These are phyloP conservation scores for Psidium friedrichsthalianum DNA, from an alignment of 345 rosid species.

Conservation along the genomic window DNA sequence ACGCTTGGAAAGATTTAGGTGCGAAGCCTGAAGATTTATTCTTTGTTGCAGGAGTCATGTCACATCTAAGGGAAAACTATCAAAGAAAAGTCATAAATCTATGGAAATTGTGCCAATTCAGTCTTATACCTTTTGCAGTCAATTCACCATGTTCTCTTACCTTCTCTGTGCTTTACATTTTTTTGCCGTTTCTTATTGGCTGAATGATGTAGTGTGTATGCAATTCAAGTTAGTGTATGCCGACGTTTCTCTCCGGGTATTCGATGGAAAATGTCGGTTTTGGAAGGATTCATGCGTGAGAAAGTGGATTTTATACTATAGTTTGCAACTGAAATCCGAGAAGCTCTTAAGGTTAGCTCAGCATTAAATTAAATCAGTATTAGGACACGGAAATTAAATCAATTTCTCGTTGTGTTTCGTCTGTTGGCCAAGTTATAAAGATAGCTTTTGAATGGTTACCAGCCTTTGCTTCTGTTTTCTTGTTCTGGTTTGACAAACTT, in stretches of 20 bases:
- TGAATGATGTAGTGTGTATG: background rate
- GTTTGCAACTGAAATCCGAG: background rate
- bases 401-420: background rate
- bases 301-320: background rate
- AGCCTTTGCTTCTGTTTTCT: background rate
- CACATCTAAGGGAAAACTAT: no score
- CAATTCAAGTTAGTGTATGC: background rate
- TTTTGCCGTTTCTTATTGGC: background rate
- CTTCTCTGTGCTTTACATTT: background rate
- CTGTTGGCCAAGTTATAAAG: no score
- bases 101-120: no score
- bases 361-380: background rate
- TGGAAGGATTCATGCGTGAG: background rate
- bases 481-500: background rate
- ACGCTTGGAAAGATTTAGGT: no score
- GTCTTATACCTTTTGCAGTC: no score
- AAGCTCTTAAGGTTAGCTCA: background rate
- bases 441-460: no score
- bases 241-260: background rate
- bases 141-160: background rate
- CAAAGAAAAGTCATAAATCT: no score
- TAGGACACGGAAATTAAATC: background rate
- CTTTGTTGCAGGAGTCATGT: no score
- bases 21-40: no score
- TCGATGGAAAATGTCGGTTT: background rate